phyloP scores from a whole-genome alignment of 2,329 filamentous ascomycete species.

The Cytospora schulzeri region DNA sequence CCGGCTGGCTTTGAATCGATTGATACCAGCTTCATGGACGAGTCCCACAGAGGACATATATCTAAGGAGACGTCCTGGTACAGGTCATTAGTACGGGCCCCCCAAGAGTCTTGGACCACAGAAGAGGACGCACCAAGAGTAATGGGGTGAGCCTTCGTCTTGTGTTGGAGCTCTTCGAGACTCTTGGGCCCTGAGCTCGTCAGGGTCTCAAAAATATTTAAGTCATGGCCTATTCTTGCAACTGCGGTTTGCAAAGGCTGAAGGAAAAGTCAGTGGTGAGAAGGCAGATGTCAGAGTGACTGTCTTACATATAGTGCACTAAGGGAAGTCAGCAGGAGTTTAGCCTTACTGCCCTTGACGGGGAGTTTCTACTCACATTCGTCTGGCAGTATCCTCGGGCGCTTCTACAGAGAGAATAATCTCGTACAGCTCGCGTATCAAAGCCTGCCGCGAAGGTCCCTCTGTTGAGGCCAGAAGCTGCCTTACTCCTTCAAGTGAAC shows the following conservation, averaged over 20 bases:
- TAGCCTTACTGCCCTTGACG: too few species aligned
- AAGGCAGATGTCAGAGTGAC: too few species aligned
- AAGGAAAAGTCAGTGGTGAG: background rate
- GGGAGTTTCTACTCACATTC: background rate
- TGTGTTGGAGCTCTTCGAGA: conserved; percentile 3
- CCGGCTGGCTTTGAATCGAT: background rate
- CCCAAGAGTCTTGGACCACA: background rate
- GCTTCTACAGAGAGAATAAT: background rate
- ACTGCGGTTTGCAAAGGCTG: background rate
- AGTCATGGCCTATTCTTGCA: background rate
- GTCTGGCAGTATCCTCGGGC: background rate
- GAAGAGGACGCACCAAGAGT: background rate
- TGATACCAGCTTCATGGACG: background rate
- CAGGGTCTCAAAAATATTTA: background rate
- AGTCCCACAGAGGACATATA: background rate
- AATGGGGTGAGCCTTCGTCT: background rate
- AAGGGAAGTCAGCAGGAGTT: background rate
- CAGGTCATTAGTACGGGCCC: too few species aligned
- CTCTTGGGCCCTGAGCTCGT: background rate
- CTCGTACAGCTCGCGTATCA: too few species aligned
- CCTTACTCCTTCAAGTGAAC: too few species aligned
- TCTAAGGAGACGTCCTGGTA: background rate
- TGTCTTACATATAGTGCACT: background rate
- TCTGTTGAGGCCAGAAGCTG: too few species aligned
- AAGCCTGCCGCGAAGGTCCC: too few species aligned